Evolutionary conservation across 495 filamentous ascomycete species (phyloP).

Genomic region (Darksidea phi): DNA sequence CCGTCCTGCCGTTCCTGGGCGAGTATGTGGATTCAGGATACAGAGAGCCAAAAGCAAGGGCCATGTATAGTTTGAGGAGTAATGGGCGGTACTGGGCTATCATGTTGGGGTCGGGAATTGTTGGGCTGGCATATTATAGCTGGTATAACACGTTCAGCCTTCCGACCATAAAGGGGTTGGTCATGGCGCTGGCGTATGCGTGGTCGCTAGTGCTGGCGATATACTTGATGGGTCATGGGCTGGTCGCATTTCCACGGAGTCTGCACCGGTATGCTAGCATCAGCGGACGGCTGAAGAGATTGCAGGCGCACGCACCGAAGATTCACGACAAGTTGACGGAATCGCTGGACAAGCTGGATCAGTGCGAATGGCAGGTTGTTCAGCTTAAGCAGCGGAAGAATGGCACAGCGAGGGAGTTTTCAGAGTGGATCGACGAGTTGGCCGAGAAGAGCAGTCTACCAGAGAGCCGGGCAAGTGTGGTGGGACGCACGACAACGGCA

Average conservation of each 20-base stretch:
- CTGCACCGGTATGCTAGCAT: slow-evolving; percentile 74
- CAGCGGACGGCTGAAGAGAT: slow-evolving; percentile 64
- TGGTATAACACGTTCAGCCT: slow-evolving; percentile 70
- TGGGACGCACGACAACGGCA: slow-evolving; percentile 44
- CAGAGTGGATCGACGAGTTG: slow-evolving; percentile 93
- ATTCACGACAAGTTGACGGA: slow-evolving; percentile 86
- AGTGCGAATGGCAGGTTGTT: slow-evolving; percentile 73
- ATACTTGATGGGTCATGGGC: slow-evolving; percentile 93
- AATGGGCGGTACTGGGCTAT: slow-evolving; percentile 88
- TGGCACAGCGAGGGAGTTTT: slow-evolving; percentile 75
- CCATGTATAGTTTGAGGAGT: slow-evolving; percentile 76
- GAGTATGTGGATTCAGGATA: slow-evolving; percentile 94
- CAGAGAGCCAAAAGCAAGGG: slow-evolving; percentile 73
- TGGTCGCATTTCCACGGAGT: slow-evolving; percentile 83
- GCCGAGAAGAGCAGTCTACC: slow-evolving; percentile 62
- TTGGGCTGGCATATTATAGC: slow-evolving; percentile 82
- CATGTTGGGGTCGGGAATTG: slow-evolving; percentile 64
- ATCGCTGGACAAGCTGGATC: slow-evolving; percentile 74
- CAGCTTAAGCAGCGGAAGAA: slow-evolving; percentile 78
- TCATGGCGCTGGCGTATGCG: slow-evolving; percentile 92
- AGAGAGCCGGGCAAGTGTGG: slow-evolving; percentile 41
- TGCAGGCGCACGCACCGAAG: slow-evolving; percentile 77
- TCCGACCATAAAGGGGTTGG: slow-evolving; percentile 67
- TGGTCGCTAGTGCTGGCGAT: slow-evolving; percentile 90
- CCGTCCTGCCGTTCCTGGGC: slow-evolving; percentile 87